phyloP scores from a whole-genome alignment of 495 filamentous ascomycete genomes.

The Echria macrotheca region DNA sequence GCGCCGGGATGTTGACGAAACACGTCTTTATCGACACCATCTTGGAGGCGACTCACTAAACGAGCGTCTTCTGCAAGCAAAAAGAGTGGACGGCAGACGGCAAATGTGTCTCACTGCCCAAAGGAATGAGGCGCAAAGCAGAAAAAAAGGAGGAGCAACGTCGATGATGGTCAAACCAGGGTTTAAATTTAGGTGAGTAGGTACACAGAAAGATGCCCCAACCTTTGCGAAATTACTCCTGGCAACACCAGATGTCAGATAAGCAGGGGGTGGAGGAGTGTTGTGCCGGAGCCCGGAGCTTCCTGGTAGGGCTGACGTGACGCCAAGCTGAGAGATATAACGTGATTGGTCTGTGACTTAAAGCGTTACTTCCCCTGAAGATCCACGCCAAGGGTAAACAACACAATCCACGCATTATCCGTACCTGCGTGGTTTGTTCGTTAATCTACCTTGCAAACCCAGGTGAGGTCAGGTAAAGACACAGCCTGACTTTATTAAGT shows the following conservation, averaged over 20 bases:
- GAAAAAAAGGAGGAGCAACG: not conserved
- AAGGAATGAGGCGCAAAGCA: not conserved
- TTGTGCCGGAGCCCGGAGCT: not conserved
- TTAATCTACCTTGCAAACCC: too few species aligned
- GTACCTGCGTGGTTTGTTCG: too few species aligned
- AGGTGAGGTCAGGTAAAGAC: too few species aligned
- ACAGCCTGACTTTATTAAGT: too few species aligned
- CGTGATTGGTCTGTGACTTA: too few species aligned
- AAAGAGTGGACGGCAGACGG: slow-evolving; percentile 11
- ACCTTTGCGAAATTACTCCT: slow-evolving; percentile 4
- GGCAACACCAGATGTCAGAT: slow-evolving; percentile 1
- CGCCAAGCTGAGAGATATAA: not conserved
- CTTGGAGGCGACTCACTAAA: not conserved
- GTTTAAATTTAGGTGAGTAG: not conserved
- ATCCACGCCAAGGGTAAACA: too few species aligned
- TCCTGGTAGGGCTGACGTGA: slow-evolving; percentile 7
- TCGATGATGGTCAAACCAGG: not conserved
- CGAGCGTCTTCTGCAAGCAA: not conserved
- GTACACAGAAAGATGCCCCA: not conserved
- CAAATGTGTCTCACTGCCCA: not conserved
- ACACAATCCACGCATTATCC: too few species aligned
- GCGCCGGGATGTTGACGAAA: slow-evolving; percentile 5
- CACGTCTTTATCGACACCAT: slow-evolving; percentile 7
- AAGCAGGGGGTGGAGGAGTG: slow-evolving; percentile 4
- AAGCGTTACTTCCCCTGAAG: too few species aligned